Evolutionary conservation across 2,329 filamentous ascomycete species (phyloP).

Genomic region (Hawksworthiomyces lignivorus): DNA sequence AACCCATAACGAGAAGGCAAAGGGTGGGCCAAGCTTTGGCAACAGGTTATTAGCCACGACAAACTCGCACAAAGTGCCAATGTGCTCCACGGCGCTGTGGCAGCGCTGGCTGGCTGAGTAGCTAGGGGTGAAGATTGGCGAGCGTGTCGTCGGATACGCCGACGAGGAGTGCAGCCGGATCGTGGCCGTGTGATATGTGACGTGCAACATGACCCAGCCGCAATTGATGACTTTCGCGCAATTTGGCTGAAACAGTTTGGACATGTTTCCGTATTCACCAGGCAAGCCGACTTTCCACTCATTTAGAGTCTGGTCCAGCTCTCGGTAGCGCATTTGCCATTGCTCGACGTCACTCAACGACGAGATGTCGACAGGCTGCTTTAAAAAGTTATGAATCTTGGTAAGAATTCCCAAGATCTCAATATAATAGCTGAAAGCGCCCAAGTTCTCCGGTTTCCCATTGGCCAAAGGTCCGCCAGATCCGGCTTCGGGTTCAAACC

Average conservation of each 20-base stretch:
- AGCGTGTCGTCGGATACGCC: conserved; percentile 83
- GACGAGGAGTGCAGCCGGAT: conserved; percentile 88
- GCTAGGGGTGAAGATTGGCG: conserved; percentile 81
- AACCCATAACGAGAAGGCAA: conserved; percentile 90
- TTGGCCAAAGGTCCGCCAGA: neutral
- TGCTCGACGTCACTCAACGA: conserved; percentile 76
- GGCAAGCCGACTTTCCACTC: conserved; percentile 81
- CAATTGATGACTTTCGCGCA: conserved; percentile 65
- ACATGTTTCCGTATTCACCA: conserved; percentile 75
- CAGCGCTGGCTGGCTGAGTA: conserved; percentile 80
- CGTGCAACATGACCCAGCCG: conserved; percentile 85
- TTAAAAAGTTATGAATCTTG: conserved; percentile 80
- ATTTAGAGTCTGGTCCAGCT: conserved; percentile 71
- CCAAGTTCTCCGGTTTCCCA: conserved; percentile 64
- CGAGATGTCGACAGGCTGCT: conserved; percentile 82
- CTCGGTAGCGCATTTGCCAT: conserved; percentile 82
- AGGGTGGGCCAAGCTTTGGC: conserved; percentile 76
- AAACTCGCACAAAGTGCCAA: conserved; percentile 69
- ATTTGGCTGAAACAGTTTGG: conserved; percentile 64
- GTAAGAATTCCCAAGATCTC: conserved; percentile 83
- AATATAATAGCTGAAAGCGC: conserved; percentile 83
- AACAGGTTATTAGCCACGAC: conserved; percentile 69
- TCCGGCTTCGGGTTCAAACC: conserved; percentile 9
- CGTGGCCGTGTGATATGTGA: conserved; percentile 81
- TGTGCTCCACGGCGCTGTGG: conserved; percentile 73